Evolutionary conservation across 2,329 filamentous ascomycete species (phyloP).

Genomic region (Rutstroemia sp.): DNA sequence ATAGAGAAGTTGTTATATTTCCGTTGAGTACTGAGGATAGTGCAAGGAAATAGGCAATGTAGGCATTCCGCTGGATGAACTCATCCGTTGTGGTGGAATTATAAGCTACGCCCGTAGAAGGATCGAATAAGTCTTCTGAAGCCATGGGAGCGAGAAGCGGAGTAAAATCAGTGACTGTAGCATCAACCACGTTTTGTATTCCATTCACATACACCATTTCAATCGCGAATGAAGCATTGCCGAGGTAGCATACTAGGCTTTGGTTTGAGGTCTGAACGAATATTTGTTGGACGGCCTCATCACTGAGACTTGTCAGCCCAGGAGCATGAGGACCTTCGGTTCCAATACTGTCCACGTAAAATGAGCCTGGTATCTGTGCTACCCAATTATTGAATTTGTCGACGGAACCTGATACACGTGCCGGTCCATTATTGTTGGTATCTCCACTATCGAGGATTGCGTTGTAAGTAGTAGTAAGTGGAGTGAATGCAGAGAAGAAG

Average conservation of each 20-base stretch:
- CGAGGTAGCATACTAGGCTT: slow-evolving; percentile 9
- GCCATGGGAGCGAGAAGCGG: neutral
- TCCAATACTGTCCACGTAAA: neutral
- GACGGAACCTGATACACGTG: neutral
- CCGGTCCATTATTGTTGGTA: neutral
- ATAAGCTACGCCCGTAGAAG: neutral
- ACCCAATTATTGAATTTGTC: neutral
- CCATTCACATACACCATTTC: slow-evolving; percentile 5
- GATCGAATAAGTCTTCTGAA: neutral
- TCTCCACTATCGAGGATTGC: neutral
- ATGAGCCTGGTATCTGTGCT: neutral
- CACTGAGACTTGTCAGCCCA: neutral
- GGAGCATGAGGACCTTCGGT: neutral
- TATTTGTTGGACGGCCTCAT: slow-evolving; percentile 1
- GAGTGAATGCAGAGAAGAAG: neutral
- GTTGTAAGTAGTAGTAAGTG: neutral
- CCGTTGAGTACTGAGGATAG: neutral
- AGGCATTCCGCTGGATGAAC: neutral
- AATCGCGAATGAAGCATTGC: slow-evolving; percentile 16
- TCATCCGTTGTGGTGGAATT: neutral
- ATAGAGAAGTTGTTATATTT: neutral
- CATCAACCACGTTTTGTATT: neutral
- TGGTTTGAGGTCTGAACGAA: slow-evolving; percentile 11
- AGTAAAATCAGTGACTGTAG: neutral
- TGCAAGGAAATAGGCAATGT: neutral